Percentiles rank a stretch among this genome's conserved stretches.
phyloP scores from a whole-genome alignment of 2,329 filamentous ascomycete species.

The Pestalotiopsis sp. region DNA sequence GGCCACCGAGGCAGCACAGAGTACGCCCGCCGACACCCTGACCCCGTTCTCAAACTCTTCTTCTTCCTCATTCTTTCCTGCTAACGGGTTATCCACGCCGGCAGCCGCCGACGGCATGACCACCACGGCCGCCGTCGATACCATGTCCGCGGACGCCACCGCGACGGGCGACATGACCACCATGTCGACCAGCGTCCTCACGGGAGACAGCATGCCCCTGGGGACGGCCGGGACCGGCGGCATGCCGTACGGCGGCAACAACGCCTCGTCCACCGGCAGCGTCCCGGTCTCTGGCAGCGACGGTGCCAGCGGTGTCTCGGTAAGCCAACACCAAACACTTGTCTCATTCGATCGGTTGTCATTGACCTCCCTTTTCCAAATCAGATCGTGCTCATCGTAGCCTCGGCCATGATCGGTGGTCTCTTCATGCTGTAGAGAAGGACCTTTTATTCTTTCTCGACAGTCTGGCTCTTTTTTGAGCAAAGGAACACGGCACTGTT shows the following conservation, averaged over 20 bases:
- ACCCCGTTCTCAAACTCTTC: neutral
- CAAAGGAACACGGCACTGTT: neutral
- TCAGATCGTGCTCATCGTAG: conserved; percentile 18
- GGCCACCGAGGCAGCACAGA: conserved; percentile 11
- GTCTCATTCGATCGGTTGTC: neutral
- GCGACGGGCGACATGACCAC: neutral
- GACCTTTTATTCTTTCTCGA: neutral
- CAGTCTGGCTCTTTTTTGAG: neutral
- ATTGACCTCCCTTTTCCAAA: neutral
- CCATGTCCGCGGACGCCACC: conserved; percentile 5
- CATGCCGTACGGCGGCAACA: conserved; percentile 7
- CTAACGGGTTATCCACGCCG: neutral
- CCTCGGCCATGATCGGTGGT: conserved; percentile 21
- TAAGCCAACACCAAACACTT: conserved; percentile 14
- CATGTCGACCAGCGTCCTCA: conserved; percentile 5
- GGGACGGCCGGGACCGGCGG: neutral
- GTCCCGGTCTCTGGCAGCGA: conserved; percentile 20
- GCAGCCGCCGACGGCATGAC: neutral
- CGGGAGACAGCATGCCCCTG: conserved; percentile 10
- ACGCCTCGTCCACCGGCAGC: conserved; percentile 17
- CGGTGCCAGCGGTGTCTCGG: conserved; percentile 22
- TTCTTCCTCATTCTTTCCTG: neutral
- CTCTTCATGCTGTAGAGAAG: conserved; percentile 6
- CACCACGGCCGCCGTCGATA: neutral
- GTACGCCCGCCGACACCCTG: neutral